Conservation (phyloP, 1,139 yeast genomes). For the Hemisphaericaspora subhashii region DNA sequence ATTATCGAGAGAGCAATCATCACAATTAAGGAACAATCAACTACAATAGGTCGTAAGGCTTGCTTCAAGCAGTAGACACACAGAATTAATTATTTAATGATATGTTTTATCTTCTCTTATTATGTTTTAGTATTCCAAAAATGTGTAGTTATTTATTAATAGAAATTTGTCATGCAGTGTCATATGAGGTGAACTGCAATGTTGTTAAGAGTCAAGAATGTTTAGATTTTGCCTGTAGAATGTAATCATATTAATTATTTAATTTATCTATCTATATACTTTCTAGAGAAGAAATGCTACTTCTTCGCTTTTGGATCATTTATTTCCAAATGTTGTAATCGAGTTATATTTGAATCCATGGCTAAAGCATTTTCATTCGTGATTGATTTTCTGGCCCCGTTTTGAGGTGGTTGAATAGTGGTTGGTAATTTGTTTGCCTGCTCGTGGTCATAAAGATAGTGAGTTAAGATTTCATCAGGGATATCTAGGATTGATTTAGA, state of each 20-base stretch:
- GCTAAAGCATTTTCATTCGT: slow-evolving; percentile 23
- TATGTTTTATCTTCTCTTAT: background rate
- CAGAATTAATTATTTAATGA: no score
- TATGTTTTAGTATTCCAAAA: slow-evolving; percentile 1
- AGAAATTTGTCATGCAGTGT: background rate
- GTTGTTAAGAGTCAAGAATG: background rate
- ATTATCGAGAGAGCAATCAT: no score
- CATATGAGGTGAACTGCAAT: background rate
- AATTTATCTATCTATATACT: background rate
- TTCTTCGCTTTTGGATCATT: slow-evolving; percentile 4
- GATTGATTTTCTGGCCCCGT: slow-evolving; percentile 15
- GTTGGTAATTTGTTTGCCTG: slow-evolving; percentile 25
- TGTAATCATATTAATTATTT: no score
- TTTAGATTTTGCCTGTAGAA: background rate
- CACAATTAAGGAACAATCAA: background rate
- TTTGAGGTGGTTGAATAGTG: slow-evolving; percentile 17
- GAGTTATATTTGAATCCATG: slow-evolving; percentile 35
- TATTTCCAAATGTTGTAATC: slow-evolving; percentile 34
- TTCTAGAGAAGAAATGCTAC: background rate
- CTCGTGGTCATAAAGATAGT: slow-evolving; percentile 62
- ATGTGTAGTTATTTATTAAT: background rate
- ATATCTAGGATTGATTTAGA: slow-evolving; percentile 53
- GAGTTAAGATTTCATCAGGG: slow-evolving; percentile 65
- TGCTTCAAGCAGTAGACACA: no score
- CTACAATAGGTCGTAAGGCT: background rate